Evolutionary conservation across 257 asterid genomes (phyloP).

Genomic region (Fraxinus quadrangulata): DNA sequence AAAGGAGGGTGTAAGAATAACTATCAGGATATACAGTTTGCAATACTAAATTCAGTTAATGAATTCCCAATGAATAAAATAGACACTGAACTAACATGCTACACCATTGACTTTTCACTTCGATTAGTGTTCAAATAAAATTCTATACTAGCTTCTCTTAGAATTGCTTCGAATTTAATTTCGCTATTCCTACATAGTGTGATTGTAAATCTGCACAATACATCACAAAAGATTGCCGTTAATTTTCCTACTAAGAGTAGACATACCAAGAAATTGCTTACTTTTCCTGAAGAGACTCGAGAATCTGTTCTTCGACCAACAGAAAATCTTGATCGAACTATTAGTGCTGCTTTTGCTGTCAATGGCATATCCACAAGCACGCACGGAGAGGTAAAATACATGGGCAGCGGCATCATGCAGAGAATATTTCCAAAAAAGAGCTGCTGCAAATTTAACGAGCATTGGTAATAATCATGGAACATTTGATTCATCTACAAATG

Average conservation of each 20-base stretch:
- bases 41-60: not conserved
- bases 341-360: not conserved
- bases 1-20: not conserved
- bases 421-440: constrained; percentile 77
- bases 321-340: not conserved
- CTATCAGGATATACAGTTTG: too few species aligned
- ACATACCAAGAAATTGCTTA: constrained; percentile 20
- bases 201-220: constrained; percentile 30
- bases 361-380: not conserved
- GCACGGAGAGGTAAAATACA: constrained; percentile 30
- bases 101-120: constrained; percentile 26
- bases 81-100: constrained; percentile 15
- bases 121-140: not conserved
- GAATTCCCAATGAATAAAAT: not conserved
- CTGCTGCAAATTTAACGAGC: constrained; percentile 43
- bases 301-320: constrained; percentile 39
- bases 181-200: constrained; percentile 16
- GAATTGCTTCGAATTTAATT: not conserved
- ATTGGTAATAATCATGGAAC: constrained; percentile 5
- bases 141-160: constrained; percentile 9
- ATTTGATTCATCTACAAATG: not conserved
- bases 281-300: constrained; percentile 28
- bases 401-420: constrained; percentile 94
- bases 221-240: not conserved
- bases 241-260: constrained; percentile 9